Percentiles rank a stretch among this genome's conserved stretches.
phyloP scores from a whole-genome alignment of 2,329 filamentous ascomycete genomes.

The Ophiobolus disseminans region DNA sequence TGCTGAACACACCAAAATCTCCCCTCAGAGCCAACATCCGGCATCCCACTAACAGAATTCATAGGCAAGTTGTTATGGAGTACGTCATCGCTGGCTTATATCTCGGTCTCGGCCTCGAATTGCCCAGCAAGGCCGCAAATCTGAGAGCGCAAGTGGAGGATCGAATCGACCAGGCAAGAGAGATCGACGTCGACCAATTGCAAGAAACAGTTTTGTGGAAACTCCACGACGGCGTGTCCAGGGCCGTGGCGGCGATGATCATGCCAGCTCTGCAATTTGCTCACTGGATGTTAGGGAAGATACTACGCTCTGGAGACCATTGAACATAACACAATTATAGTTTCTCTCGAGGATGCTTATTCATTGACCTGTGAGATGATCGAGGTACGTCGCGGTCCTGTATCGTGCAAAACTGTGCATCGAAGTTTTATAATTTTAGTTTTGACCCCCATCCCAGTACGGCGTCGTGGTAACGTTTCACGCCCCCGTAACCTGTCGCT shows the following conservation, averaged over 20 bases:
- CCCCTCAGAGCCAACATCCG: too few species aligned
- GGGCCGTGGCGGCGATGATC: conserved; percentile 37
- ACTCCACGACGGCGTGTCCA: conserved; percentile 35
- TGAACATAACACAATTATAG: background rate
- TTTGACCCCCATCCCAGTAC: too few species aligned
- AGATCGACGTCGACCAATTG: conserved; percentile 36
- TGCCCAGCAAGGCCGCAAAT: conserved; percentile 41
- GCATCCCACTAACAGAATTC: background rate
- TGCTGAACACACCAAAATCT: too few species aligned
- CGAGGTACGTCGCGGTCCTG: too few species aligned
- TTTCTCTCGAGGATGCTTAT: too few species aligned
- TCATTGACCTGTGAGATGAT: too few species aligned
- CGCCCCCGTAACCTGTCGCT: too few species aligned
- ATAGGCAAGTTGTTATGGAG: conserved; percentile 47
- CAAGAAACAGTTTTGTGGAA: conserved; percentile 45
- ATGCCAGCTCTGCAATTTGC: conserved; percentile 42
- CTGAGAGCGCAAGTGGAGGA: conserved; percentile 37
- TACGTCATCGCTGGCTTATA: conserved; percentile 44
- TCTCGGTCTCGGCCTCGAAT: conserved; percentile 37
- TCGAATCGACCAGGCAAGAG: conserved; percentile 32
- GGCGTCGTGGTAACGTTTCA: too few species aligned
- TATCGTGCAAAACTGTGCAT: too few species aligned
- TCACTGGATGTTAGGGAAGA: conserved; percentile 44
- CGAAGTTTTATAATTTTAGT: too few species aligned
- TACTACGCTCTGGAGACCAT: conserved; percentile 29